Evolutionary conservation across 768 basidiomycete species (phyloP), one percentile per base, ranked within the genome.

Genomic region (Naganishia vaughanmartiniae): DNA sequence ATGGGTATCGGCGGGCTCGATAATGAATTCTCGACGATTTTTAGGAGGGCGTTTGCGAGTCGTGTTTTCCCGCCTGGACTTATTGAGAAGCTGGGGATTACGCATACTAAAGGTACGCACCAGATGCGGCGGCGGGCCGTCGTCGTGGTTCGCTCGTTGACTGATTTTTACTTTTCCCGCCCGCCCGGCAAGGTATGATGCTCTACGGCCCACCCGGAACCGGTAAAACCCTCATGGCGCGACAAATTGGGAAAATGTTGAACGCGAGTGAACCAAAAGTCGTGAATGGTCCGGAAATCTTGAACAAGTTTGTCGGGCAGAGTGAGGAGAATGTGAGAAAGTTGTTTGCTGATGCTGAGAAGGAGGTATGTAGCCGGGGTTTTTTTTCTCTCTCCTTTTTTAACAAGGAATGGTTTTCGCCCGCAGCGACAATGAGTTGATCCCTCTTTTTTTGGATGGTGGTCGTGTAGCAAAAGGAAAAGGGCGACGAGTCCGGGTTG

Each of bases 1-100:
- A 98, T 99, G 95, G 96, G 96, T 21, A 98, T 99, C 76, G 96
- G 96, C 77, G 96, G 96, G 77, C 84, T 99, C 39, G 96, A 99
- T 80, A 85, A 87, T 10, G 96, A 99, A 79, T 99, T 99, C 79
- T 87, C 87, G 68, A 89, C 92, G 53, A 99, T 99, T 77, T 99
- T 99, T 85, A 91, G 96, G 79, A 90, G 96, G 77, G 96, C 96
- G 0, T 99, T 99, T 79, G 94, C 96, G 0, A 92, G 90, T 57
- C 92, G 96, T 55, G 93, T 99, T n/a, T 99, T 98, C 83, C 96
- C 96, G 48, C 94, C 94, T 0, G 92, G 87, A 0, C 86, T 98
- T 1, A 93, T 99, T 5, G 95, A 98, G 76, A 98, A 95, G 83
- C 87, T 99, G 19, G 96, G 96, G 36, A 97, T 99, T 67, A 89